Evolutionary conservation across 768 basidiomycete species (phyloP), one percentile per base, ranked within the genome.

Genomic region (Mycena metata): DNA sequence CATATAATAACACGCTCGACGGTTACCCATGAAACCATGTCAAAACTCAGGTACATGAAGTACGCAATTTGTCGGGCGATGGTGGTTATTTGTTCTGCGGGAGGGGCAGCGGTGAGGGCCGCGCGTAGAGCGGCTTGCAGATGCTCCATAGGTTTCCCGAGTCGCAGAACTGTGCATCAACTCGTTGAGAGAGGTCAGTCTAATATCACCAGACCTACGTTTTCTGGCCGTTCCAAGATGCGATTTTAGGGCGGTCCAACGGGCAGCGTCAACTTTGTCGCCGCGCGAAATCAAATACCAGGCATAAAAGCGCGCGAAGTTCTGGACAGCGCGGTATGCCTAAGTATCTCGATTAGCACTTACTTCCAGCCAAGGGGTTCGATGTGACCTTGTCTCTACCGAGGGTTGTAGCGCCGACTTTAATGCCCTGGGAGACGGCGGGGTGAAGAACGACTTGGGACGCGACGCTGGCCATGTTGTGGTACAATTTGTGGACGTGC

Each of bases 61-160:
- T 98, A 99, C 3, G 88, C 87, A 19, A 99, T 76, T 79, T 99
- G 97, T 54, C 95, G 86, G 39, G 86, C 90, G 72, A 98, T 89
- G 24, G 92, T 89, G 0, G 92, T 86, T 62, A 96, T 82, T 69
- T 91, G 91, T 76, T 98, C 94, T 13, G 85, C 80, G 1, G 90
- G 72, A 63, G 90, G 86, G 8, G 84, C 84, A 5, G 88, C 69
- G 1, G 86, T 76, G 30, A 90, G 79, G 4, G 89, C 82, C 21
- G 92, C 90, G 58, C 90, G 91, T 50, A 98, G 81, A 35, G 95
- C 96, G 1, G 95, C 89, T 78, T 99, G 97, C 8, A 96, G 83
- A 80, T 98, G 95, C 76, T 99, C 98, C 69, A 96, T 73, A 10
- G 96, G 96, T 80, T 98, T 97, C 73, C 96, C 95, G 60, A 99